phyloP scores from a whole-genome alignment of 1,139 yeast genomes.

The Yamadazyma oceani region DNA sequence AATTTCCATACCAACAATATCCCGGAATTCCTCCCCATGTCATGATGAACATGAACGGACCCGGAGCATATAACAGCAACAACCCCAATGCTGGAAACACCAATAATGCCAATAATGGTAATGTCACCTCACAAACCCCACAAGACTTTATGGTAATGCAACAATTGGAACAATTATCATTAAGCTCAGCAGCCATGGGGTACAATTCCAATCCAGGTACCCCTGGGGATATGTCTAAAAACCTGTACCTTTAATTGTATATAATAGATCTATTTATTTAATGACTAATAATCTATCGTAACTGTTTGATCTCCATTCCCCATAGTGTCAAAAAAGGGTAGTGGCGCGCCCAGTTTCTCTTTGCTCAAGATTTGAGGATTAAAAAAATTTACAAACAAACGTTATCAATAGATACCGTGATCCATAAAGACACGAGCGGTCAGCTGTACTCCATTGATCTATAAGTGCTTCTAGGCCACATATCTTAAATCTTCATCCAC shows the following conservation, averaged over 20 bases:
- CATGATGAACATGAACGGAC: conserved; percentile 1
- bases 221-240: conserved; percentile 20
- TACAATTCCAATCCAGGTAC: conserved; percentile 49
- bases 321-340: too few relatives aligned
- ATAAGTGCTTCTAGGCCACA: too few relatives aligned
- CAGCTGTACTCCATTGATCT: too few relatives aligned
- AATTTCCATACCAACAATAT: conserved; percentile 4
- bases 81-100: background rate
- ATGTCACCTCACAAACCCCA: conserved; percentile 11
- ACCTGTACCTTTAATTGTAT: conserved; percentile 8
- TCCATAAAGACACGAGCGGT: too few relatives aligned
- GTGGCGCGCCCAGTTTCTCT: too few relatives aligned
- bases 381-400: too few relatives aligned
- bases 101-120: background rate
- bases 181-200: conserved; percentile 52
- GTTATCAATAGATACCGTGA: too few relatives aligned
- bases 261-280: conserved; percentile 1
- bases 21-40: conserved; percentile 8
- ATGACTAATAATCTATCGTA: background rate
- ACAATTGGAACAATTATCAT: conserved; percentile 49
- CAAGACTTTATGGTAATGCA: conserved; percentile 34
- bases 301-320: background rate
- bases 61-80: too few relatives aligned
- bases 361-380: too few relatives aligned
- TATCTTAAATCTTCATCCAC: background rate